Base-by-base conservation (phyloP, 805 yeast genomes). In the Suhomyces prunicola region DNA sequence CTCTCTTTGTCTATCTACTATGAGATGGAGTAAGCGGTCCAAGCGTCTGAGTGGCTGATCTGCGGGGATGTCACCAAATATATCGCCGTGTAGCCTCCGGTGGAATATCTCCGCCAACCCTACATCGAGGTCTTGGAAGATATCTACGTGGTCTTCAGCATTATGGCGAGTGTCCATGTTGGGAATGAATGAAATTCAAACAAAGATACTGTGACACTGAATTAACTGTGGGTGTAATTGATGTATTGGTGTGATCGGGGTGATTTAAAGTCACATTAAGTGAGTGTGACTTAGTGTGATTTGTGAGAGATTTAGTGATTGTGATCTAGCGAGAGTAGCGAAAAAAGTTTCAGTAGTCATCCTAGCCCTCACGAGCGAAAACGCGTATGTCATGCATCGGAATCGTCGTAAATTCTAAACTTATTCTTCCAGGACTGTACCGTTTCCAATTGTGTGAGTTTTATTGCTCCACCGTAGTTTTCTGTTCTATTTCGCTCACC, bases 121-220 rank as follows among this genome's bases (percentile, higher is more conserved):
- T 24, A 55, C 46, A 40, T 65, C 66, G 22, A 66, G 54, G 48
- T 60, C 60, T 35, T 57, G 51, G 48, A 66, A 62, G 13, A 64
- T 56, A 55, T 65, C 67, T 13, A 60, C 53, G 47, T 40, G 45
- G 19, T 49, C 51, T 22, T 53, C 48, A n/a, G 49, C 56, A 33
- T 31, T 22, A 24, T 22, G 15, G 29, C 31, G 19, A 24, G n/a
- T 12, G 13, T 42, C 13, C 26, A 42, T 24, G 31, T 17, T 23
- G 23, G 9, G 24, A 10, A 22, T 15, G 23, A 42, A 13, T 24
- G 9, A 10, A 9, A 40, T 40, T 40, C 10, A 40, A 22, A 40
- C 44, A 9, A 29, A 29, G 33, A 29, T 12, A 12, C 6, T 4
- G 12, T 29, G 1, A 29, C 6, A 29, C 33, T 29, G 6, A 10